Percentiles rank a stretch among this genome's conserved stretches.
phyloP scores from a whole-genome alignment of 176 grass and related monocot genomes.

The Lolium perenne region DNA sequence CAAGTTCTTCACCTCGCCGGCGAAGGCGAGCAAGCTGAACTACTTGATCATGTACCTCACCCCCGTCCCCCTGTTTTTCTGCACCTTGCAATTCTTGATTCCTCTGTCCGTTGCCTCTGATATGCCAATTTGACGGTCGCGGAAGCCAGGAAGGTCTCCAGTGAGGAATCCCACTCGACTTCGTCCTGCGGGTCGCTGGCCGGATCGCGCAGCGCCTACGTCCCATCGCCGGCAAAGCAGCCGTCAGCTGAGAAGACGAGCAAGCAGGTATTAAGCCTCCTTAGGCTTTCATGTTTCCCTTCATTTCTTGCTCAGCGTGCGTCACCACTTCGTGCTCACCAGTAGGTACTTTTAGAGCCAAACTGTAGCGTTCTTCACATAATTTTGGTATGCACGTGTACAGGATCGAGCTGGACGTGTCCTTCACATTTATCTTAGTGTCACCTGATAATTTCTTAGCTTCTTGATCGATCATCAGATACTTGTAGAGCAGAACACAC shows the following conservation, averaged over 20 bases:
- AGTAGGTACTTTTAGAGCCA: not conserved
- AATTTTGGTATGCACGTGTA: no score
- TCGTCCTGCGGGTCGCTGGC: not conserved
- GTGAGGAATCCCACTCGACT: not conserved
- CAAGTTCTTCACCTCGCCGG: conserved; percentile 15
- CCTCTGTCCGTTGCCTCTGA: conserved; percentile 2
- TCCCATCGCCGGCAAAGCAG: conserved; percentile 9
- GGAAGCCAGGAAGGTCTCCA: conserved; percentile 23
- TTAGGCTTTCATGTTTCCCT: not conserved
- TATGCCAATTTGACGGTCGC: not conserved
- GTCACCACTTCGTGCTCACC: not conserved
- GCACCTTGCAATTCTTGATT: conserved; percentile 20
- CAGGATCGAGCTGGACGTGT: no score
- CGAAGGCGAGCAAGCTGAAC: conserved; percentile 14
- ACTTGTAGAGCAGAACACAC: not conserved
- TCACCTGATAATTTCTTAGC: not conserved
- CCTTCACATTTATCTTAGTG: not conserved
- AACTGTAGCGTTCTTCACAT: not conserved
- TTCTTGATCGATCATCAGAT: not conserved
- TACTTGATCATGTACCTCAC: not conserved
- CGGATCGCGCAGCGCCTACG: not conserved
- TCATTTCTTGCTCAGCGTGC: not conserved
- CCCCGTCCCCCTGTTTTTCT: not conserved
- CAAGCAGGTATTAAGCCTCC: not conserved
- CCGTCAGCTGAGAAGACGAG: not conserved